Conservation (phyloP, 1,284 basidiomycete genomes). For the Mixia osmundae region DNA sequence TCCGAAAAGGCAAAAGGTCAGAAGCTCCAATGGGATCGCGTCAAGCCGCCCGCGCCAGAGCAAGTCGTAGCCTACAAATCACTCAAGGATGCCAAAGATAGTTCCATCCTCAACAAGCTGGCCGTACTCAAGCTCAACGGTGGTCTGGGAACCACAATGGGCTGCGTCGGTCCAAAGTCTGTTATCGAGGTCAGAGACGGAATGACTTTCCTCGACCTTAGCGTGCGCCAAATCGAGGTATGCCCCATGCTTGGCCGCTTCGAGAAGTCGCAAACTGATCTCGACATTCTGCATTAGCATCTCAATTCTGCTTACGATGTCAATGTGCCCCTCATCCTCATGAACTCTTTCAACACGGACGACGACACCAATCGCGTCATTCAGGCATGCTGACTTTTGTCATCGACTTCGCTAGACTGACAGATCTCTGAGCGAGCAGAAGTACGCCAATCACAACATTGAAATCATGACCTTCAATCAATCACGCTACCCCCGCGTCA, state of each 20-base stretch:
- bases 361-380: constrained; percentile 93
- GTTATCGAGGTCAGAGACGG: constrained; percentile 25
- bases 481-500: constrained; percentile 77
- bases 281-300: constrained; percentile 22
- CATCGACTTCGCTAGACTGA: too few species aligned
- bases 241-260: constrained; percentile 8
- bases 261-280: not conserved
- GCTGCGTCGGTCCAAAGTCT: constrained; percentile 39
- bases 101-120: constrained; percentile 64
- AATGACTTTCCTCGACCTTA: constrained; percentile 97
- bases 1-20: constrained; percentile 80
- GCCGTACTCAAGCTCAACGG: constrained; percentile 99
- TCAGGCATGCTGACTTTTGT: too few species aligned
- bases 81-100: constrained; percentile 38
- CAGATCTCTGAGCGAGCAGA: too few species aligned
- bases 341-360: constrained; percentile 99
- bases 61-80: constrained; percentile 74
- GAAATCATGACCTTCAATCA: constrained; percentile 85
- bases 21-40: constrained; percentile 92
- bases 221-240: constrained; percentile 82
- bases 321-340: constrained; percentile 91
- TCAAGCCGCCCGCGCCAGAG: constrained; percentile 79
- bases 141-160: constrained; percentile 94
- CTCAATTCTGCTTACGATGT: constrained; percentile 35
- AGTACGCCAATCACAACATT: constrained; percentile 95